Evolutionary conservation across 2,329 filamentous ascomycete genomes (phyloP).

Genomic region (Leptographium lundbergii): DNA sequence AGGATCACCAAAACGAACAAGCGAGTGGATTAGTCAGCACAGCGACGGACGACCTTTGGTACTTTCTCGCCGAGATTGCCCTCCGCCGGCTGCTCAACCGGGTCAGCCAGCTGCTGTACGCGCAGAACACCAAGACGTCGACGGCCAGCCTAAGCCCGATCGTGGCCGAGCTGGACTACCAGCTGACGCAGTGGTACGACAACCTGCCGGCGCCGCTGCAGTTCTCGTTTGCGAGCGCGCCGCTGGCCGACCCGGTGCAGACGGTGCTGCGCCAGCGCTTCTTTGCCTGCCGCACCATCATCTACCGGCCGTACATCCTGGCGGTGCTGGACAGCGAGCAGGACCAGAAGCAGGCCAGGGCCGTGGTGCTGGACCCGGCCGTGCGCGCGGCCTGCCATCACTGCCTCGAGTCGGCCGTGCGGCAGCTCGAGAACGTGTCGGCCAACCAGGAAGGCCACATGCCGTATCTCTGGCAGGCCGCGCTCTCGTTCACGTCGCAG

Average conservation of each 20-base stretch:
- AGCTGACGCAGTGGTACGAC: constrained; percentile 77
- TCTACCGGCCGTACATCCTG: constrained; percentile 72
- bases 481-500: constrained; percentile 71
- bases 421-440: constrained; percentile 66
- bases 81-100: constrained; percentile 64
- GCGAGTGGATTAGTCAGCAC: too few relatives aligned
- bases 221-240: constrained; percentile 58
- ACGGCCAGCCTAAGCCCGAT: constrained; percentile 65
- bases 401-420: constrained; percentile 67
- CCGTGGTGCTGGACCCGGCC: constrained; percentile 47
- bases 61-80: constrained; percentile 74
- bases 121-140: constrained; percentile 57
- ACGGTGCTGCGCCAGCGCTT: constrained; percentile 69
- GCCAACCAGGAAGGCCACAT: constrained; percentile 74
- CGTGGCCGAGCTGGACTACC: constrained; percentile 68
- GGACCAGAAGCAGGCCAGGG: constrained; percentile 23
- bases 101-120: constrained; percentile 69
- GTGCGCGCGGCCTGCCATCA: constrained; percentile 71
- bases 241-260: constrained; percentile 58
- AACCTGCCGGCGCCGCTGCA: constrained; percentile 61
- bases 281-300: constrained; percentile 76
- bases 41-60: constrained; percentile 67
- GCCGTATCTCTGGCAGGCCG: constrained; percentile 77
- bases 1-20: constrained; percentile 29
- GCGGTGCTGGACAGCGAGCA: constrained; percentile 69